Evolutionary conservation across 2,329 filamentous ascomycete species (phyloP), one percentile per base, ranked within the genome.

Genomic region (Diplodia sapinea): DNA sequence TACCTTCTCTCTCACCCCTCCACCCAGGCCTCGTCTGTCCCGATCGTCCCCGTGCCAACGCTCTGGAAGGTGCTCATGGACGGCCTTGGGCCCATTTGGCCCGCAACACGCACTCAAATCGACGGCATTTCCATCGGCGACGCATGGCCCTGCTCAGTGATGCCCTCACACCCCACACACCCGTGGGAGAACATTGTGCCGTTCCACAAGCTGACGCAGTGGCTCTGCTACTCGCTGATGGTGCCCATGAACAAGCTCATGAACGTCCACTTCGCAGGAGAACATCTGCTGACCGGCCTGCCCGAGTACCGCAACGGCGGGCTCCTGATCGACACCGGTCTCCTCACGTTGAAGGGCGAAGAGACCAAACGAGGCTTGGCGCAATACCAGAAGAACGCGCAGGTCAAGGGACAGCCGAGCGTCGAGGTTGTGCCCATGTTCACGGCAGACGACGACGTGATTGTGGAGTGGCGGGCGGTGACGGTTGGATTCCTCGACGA

Each of bases 301-400:
- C 93, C 94, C 0, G 94, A 97, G 77, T 97, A 97, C 77, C 88
- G 94, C 68, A 97, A 97, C 73, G 94, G 94, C 52, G 94, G 94
- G 13, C 83, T 97, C 3, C 89, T 97, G 69, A 89, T 97, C 69
- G 90, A 97, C 74, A 89, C 93, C 38, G 93, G 93, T 1, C 86
- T 97, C 3, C 78, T 97, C 69, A 92, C 86, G 0, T 81, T 97
- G 51, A 95, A 94, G 76, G 80, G 85, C 1, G 83, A 85, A 3
- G 91, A 94, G 69, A 80, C 84, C 68, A 85, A 91, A 73, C 87
- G 91, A 31, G 93, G 93, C 2, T 79, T 96, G 26, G 84, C 87
- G 65, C 86, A 87, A 65, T 93, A 90, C 72, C 85, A 85, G 68
- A 85, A 89, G 43, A 91, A 95, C 78, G 91, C 89, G 66, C 85